Percentiles rank a stretch among this genome's conserved stretches.
These are phyloP conservation scores for Leccinum solheimii DNA, from an alignment of 1,284 basidiomycete genomes.

Conservation along the genomic window DNA sequence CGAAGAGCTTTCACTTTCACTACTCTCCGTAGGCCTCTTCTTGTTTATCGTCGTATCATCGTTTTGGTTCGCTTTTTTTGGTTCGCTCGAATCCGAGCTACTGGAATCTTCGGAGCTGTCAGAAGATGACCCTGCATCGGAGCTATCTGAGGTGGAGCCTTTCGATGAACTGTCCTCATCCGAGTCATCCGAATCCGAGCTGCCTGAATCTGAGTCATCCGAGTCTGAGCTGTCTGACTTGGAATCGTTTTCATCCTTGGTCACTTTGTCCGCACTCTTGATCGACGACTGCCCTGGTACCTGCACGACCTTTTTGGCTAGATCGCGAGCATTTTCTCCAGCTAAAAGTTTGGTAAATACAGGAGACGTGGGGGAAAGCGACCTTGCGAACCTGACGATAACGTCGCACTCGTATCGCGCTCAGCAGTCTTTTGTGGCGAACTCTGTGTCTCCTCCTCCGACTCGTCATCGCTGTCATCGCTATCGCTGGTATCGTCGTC, in stretches of 20 bases:
- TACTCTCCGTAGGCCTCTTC: neutral
- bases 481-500: neutral
- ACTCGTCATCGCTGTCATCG: neutral
- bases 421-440: constrained; percentile 17
- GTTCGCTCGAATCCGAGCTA: constrained; percentile 15
- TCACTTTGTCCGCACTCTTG: neutral
- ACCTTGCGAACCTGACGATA: constrained; percentile 34
- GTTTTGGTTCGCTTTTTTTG: constrained; percentile 10
- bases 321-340: constrained; percentile 6
- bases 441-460: constrained; percentile 7
- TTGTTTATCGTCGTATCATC: constrained; percentile 1
- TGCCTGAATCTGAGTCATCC: constrained; percentile 12
- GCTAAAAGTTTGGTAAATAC: constrained; percentile 13
- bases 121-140: constrained; percentile 21
- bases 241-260: constrained; percentile 27
- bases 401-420: constrained; percentile 33
- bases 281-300: constrained; percentile 4
- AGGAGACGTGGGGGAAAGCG: neutral
- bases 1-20: neutral
- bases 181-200: constrained; percentile 17
- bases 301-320: neutral
- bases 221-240: constrained; percentile 27
- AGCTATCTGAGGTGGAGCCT: constrained; percentile 12
- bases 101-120: constrained; percentile 13
- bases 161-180: constrained; percentile 8